Conservation (phyloP, 2,329 filamentous ascomycete genomes). For the Raffaelea arxii region DNA sequence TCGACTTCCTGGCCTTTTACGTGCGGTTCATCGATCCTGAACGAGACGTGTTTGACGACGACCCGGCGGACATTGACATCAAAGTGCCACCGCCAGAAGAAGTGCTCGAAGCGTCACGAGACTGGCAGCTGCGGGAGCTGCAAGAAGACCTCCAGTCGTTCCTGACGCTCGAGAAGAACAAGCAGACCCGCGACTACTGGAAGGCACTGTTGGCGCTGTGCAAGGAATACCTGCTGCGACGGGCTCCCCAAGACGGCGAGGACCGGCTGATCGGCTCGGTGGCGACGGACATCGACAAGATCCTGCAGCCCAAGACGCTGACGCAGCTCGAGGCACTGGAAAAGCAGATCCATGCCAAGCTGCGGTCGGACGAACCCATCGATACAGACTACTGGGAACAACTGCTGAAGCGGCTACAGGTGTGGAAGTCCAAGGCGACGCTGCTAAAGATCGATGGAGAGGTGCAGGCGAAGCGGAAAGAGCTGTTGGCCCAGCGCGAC, state of each 20-base stretch:
- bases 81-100: conserved; percentile 70
- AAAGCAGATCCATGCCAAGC: conserved; percentile 74
- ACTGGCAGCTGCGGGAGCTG: conserved; percentile 60
- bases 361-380: conserved; percentile 81
- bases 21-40: conserved; percentile 80
- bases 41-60: conserved; percentile 76
- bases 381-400: conserved; percentile 98
- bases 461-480: conserved; percentile 60
- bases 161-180: conserved; percentile 67
- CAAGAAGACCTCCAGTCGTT: conserved; percentile 78
- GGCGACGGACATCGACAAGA: conserved; percentile 75
- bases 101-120: conserved; percentile 62
- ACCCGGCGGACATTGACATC: conserved; percentile 62
- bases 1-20: conserved; percentile 89
- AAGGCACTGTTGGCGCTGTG: conserved; percentile 80
- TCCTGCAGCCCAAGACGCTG: conserved; percentile 75
- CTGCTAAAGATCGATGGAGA: conserved; percentile 68
- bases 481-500: conserved; percentile 57
- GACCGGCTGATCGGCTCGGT: conserved; percentile 78
- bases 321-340: conserved; percentile 83
- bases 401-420: conserved; percentile 68
- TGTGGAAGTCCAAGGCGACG: conserved; percentile 88
- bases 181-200: conserved; percentile 81
- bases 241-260: conserved; percentile 18
- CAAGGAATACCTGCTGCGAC: not conserved